Conservation (phyloP, 2,329 filamentous ascomycete species). For the Gnomoniopsis smithogilvyi region DNA sequence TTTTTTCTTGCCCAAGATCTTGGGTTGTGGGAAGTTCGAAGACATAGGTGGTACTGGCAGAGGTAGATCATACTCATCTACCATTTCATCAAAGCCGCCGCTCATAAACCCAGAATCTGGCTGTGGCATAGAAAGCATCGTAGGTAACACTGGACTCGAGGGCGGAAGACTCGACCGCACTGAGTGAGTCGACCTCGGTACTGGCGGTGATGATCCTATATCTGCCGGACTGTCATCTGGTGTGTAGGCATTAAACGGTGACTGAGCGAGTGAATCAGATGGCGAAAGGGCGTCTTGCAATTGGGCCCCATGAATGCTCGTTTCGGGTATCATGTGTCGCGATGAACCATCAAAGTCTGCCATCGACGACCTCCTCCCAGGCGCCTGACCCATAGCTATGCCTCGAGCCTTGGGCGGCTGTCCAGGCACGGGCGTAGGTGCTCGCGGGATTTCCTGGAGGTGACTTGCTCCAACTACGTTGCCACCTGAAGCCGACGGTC, state of each 20-base stretch:
- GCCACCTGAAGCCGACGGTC: slow-evolving; percentile 58
- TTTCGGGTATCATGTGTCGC: slow-evolving; percentile 28
- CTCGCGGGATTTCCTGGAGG: slow-evolving; percentile 70
- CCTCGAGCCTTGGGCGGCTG: slow-evolving; percentile 27
- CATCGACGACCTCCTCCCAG: slow-evolving; percentile 58
- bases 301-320: slow-evolving; percentile 37
- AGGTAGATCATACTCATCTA: slow-evolving; percentile 56
- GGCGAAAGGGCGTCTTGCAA: slow-evolving; percentile 53
- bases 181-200: slow-evolving; percentile 60
- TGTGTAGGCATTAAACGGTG: slow-evolving; percentile 44
- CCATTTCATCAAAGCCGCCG: slow-evolving; percentile 66
- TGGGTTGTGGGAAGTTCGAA: slow-evolving; percentile 3
- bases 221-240: slow-evolving; percentile 71
- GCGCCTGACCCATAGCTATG: slow-evolving; percentile 29
- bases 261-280: slow-evolving; percentile 47
- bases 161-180: slow-evolving; percentile 60
- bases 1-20: not conserved
- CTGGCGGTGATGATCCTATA: slow-evolving; percentile 86
- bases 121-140: slow-evolving; percentile 54
- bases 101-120: slow-evolving; percentile 84
- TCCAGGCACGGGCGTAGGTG: slow-evolving; percentile 71
- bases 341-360: slow-evolving; percentile 29
- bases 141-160: slow-evolving; percentile 75
- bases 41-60: slow-evolving; percentile 35
- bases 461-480: slow-evolving; percentile 41